Evolutionary conservation across 257 asterid species (phyloP).

Genomic region (Sherardia arvensis): DNA sequence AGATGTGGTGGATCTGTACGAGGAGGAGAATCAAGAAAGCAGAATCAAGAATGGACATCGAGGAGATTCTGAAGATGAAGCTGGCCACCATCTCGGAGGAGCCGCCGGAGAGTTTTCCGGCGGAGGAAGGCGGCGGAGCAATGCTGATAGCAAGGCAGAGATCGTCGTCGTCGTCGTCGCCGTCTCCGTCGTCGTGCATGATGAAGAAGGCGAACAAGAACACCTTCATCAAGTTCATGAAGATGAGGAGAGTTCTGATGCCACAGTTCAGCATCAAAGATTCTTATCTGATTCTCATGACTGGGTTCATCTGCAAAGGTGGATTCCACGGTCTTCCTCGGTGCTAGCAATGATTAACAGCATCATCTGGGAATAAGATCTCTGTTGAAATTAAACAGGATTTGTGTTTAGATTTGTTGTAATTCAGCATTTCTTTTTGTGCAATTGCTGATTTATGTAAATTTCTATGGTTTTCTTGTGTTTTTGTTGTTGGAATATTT

Average conservation of each 20-base stretch:
- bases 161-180: not conserved
- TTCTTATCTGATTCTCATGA: conserved; percentile 53
- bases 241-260: conserved; percentile 26
- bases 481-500: not conserved
- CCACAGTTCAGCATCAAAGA: conserved; percentile 44
- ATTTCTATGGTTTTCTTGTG: conserved; percentile 3
- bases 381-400: not conserved
- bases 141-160: conserved; percentile 3
- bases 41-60: conserved; percentile 44
- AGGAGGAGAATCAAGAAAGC: conserved; percentile 31
- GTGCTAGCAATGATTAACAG: conserved; percentile 11
- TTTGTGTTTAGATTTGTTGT: not conserved
- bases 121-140: conserved; percentile 19
- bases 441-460: conserved; percentile 9
- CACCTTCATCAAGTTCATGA: conserved; percentile 25
- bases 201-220: conserved; percentile 30
- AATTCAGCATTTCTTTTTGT: conserved; percentile 2
- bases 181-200: not conserved
- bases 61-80: conserved; percentile 69
- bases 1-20: conserved; percentile 39
- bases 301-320: conserved; percentile 48
- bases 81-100: conserved; percentile 50
- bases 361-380: not conserved
- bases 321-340: conserved; percentile 48
- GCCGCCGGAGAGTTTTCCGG: conserved; percentile 26